phyloP scores from a whole-genome alignment of 164 flowering plant genomes.

The Echeveria elegans region DNA sequence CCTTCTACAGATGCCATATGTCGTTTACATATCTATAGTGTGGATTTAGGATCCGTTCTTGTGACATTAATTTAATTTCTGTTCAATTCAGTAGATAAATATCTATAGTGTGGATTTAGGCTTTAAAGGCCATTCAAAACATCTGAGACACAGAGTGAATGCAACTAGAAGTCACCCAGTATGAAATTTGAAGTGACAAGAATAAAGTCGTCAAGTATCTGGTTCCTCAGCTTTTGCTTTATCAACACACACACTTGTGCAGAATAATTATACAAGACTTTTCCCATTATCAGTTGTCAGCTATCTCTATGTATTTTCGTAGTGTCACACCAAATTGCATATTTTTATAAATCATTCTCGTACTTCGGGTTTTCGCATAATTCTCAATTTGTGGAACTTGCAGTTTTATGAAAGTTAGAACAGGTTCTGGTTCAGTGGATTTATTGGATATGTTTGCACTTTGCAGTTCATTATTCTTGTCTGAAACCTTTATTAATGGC shows the following conservation, averaged over 20 bases:
- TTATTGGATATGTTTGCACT: background rate
- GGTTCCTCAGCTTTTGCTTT: background rate
- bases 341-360: background rate
- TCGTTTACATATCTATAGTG: no score
- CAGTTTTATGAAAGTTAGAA: background rate
- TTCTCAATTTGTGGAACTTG: background rate
- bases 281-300: background rate
- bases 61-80: no score
- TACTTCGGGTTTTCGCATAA: background rate
- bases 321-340: background rate
- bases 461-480: slow-evolving; percentile 1
- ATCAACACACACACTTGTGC: background rate
- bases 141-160: background rate
- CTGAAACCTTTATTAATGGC: background rate
- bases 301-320: background rate
- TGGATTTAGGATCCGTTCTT: no score
- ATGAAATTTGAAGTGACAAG: background rate
- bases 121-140: no score
- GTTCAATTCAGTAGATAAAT: no score
- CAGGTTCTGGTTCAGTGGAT: background rate
- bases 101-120: no score
- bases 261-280: background rate
- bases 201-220: slow-evolving; percentile 1
- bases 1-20: background rate
- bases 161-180: background rate